A percentile compares a stretch with the other conserved stretches of the same genome.
phyloP scores from a whole-genome alignment of 2,329 filamentous ascomycete species.

The Nothophaeocryptopus gaeumannii region DNA sequence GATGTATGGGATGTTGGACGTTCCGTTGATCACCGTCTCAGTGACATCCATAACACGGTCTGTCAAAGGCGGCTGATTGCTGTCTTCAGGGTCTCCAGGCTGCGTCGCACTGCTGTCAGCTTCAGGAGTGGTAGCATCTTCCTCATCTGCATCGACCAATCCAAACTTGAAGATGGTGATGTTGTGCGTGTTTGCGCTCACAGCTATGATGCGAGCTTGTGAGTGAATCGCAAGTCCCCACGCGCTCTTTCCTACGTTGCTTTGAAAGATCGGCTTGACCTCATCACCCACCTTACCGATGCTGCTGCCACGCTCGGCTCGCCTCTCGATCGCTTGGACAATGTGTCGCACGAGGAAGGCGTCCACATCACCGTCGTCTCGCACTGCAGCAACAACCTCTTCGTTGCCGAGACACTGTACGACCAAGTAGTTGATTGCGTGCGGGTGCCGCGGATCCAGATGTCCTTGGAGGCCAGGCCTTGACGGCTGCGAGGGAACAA shows the following conservation, averaged over 20 bases:
- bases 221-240: slow-evolving; percentile 87
- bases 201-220: slow-evolving; percentile 77
- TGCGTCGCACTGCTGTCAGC: slow-evolving; percentile 9
- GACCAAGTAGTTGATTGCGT: slow-evolving; percentile 46
- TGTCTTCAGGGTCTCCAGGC: too few species aligned
- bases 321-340: slow-evolving; percentile 33
- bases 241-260: slow-evolving; percentile 73
- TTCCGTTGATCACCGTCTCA: slow-evolving; percentile 31
- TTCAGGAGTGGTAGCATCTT: slow-evolving; percentile 22
- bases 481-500: slow-evolving; percentile 41
- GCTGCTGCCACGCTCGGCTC: slow-evolving; percentile 30
- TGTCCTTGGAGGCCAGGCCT: slow-evolving; percentile 29
- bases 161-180: slow-evolving; percentile 61
- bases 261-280: slow-evolving; percentile 62
- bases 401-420: slow-evolving; percentile 46
- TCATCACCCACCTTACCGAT: slow-evolving; percentile 41
- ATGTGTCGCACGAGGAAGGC: slow-evolving; percentile 41
- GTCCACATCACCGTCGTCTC: slow-evolving; percentile 58
- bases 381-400: slow-evolving; percentile 50
- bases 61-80: too few species aligned
- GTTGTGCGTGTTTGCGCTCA: slow-evolving; percentile 69
- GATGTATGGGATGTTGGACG: slow-evolving; percentile 56
- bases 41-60: slow-evolving; percentile 27
- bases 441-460: slow-evolving; percentile 39
- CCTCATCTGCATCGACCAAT: slow-evolving; percentile 40